Evolutionary conservation across 768 basidiomycete species (phyloP).

Genomic region (Rhizopogon vulgaris): DNA sequence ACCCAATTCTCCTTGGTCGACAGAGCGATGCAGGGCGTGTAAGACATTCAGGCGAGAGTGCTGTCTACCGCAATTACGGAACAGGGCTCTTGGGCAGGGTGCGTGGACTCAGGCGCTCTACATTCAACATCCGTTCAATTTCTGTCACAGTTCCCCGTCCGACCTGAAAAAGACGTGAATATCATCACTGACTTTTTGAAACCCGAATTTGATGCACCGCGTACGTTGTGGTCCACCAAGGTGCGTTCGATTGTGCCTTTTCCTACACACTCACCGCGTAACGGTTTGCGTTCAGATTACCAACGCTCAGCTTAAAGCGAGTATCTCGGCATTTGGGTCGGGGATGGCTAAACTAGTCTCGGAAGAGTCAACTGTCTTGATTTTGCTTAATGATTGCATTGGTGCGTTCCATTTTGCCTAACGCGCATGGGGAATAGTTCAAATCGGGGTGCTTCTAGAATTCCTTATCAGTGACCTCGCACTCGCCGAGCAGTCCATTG

Average conservation of each 20-base stretch:
- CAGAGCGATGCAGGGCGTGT: slow-evolving; percentile 88
- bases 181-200: slow-evolving; percentile 62
- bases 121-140: neutral
- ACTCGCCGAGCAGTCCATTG: slow-evolving; percentile 61
- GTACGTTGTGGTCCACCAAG: slow-evolving; percentile 77
- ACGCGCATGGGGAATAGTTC: neutral
- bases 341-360: slow-evolving; percentile 58
- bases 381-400: slow-evolving; percentile 73
- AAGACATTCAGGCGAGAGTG: slow-evolving; percentile 75
- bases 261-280: neutral
- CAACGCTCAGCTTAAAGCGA: slow-evolving; percentile 63
- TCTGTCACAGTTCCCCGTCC: slow-evolving; percentile 55
- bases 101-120: slow-evolving; percentile 21
- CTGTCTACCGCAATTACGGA: slow-evolving; percentile 86
- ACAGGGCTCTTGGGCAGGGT: slow-evolving; percentile 80
- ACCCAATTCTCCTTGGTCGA: slow-evolving; percentile 87
- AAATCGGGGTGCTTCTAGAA: slow-evolving; percentile 35
- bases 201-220: slow-evolving; percentile 56
- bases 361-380: slow-evolving; percentile 59
- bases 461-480: slow-evolving; percentile 79
- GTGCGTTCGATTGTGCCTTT: slow-evolving; percentile 31
- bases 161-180: slow-evolving; percentile 67
- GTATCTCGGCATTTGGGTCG: slow-evolving; percentile 65
- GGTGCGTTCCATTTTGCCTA: slow-evolving; percentile 36
- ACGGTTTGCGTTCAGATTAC: slow-evolving; percentile 47